Percentiles rank a stretch among this genome's conserved stretches.
These are phyloP conservation scores for Paramyrothecium sp. DNA, from an alignment of 2,329 filamentous ascomycete species.

Conservation along the genomic window DNA sequence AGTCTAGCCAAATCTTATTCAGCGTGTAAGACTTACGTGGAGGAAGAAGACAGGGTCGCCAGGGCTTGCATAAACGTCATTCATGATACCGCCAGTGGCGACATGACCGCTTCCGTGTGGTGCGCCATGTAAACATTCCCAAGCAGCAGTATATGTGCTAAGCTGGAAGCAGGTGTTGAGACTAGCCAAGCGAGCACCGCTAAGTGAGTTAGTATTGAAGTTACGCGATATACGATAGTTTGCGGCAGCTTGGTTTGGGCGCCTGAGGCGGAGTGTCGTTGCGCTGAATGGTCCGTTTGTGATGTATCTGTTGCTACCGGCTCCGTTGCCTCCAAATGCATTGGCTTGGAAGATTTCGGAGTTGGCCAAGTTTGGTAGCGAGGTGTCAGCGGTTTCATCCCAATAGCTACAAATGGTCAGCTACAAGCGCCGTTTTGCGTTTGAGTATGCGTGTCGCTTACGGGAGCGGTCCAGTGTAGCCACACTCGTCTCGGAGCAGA, in stretches of 20 bases:
- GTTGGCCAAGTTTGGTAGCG: neutral
- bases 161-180: neutral
- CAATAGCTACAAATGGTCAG: neutral
- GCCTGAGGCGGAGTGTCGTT: neutral
- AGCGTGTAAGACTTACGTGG: neutral
- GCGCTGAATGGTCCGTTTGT: neutral
- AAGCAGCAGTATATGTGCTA: neutral
- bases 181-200: neutral
- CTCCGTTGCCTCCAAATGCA: neutral
- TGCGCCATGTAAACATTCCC: neutral
- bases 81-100: neutral
- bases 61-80: neutral
- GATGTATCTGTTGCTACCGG: neutral
- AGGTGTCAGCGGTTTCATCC: neutral
- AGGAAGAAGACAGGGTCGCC: neutral
- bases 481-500: conserved; percentile 1
- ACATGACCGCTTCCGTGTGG: neutral
- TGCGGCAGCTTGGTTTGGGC: neutral
- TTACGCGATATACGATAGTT: neutral
- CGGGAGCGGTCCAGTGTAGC: conserved; percentile 1
- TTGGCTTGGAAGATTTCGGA: neutral
- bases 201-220: neutral
- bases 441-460: neutral
- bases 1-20: neutral
- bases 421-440: neutral